These are phyloP conservation scores for Akanthomyces uredinophilus DNA, from an alignment of 2,329 filamentous ascomycete genomes.

Conservation along the genomic window DNA sequence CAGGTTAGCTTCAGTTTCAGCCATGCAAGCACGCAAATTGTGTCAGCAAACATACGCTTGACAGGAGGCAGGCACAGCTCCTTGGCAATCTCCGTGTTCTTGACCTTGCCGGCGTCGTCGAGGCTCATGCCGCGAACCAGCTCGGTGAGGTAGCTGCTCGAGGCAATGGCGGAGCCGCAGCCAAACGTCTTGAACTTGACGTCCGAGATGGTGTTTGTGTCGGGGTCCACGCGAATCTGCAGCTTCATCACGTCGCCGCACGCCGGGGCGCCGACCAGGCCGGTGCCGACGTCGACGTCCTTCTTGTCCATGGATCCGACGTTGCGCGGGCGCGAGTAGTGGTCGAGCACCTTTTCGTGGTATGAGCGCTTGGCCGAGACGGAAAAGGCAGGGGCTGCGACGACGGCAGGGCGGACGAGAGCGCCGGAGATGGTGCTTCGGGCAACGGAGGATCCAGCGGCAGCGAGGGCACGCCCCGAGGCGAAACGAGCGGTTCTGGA, in stretches of 20 bases:
- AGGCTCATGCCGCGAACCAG: slow-evolving; percentile 90
- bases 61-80: slow-evolving; percentile 87
- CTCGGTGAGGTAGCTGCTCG: slow-evolving; percentile 92
- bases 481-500: slow-evolving; percentile 41
- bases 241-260: slow-evolving; percentile 88
- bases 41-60: slow-evolving; percentile 58
- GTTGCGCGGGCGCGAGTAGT: slow-evolving; percentile 50
- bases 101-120: slow-evolving; percentile 86
- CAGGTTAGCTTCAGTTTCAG: slow-evolving; percentile 23
- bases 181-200: slow-evolving; percentile 99
- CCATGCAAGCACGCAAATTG: background rate
- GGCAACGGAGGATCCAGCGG: slow-evolving; percentile 31
- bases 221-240: slow-evolving; percentile 77
- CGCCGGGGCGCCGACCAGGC: slow-evolving; percentile 82
- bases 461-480: slow-evolving; percentile 39
- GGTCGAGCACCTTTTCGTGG: slow-evolving; percentile 49
- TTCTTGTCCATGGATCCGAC: slow-evolving; percentile 62
- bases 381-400: slow-evolving; percentile 36
- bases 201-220: slow-evolving; percentile 82
- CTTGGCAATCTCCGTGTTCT: slow-evolving; percentile 97
- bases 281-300: slow-evolving; percentile 79
- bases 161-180: slow-evolving; percentile 90
- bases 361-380: slow-evolving; percentile 41
- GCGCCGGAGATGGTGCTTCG: slow-evolving; percentile 22
- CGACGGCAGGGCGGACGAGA: slow-evolving; percentile 34